Base-by-base conservation (phyloP, 2,329 filamentous ascomycete species). In the Aspergillus aculeatus region DNA sequence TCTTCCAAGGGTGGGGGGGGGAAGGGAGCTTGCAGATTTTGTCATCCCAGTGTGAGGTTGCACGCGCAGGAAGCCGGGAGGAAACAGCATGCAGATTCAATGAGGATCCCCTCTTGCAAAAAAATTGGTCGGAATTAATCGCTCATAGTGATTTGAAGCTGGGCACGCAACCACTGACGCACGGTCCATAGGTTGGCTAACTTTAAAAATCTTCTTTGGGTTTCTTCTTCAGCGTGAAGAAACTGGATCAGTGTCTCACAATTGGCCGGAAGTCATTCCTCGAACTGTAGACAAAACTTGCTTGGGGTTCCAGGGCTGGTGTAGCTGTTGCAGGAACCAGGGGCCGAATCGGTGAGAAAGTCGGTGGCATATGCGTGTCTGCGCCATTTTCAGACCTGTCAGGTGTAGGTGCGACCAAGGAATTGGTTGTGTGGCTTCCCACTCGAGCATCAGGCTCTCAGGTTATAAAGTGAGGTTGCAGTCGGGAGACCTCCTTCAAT, bases 101-200 rank as follows among this genome's bases (percentile, higher is more conserved):
- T 23, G 23, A 23, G 3, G 23, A 23, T 23, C 3, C 3, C 23
- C 32, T 16, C 53, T 26, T 9, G 26, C 53, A 35, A 47, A 21
- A 21, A 48, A 47, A 31, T 55, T 35, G 53, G 26, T 41, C 5
- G 53, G 21, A 19, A 55, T 48, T 55, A 55, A 55, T 55, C 53
- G 53, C 53, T 55, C 53, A 55, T 55, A 55, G 41, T 55, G 41
- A 48, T 24, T 29, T 55, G 24, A 12, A 29, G 47, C 21, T 32
- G 35, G 23, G 53, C 53, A 23, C 26, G 41, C 53, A 55, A 47
- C 53, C 53, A 48, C 53, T 55, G 53, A 55, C 53, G 53, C 53
- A 55, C 53, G 53, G 53, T 55, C 41, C 53, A 48, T 55, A 48
- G 41, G 35, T 48, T 55, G 53, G 47, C 47, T 23, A 55, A 47